Evolutionary conservation across 2,329 filamentous ascomycete genomes (phyloP).

Genomic region (Epichloe typhina): DNA sequence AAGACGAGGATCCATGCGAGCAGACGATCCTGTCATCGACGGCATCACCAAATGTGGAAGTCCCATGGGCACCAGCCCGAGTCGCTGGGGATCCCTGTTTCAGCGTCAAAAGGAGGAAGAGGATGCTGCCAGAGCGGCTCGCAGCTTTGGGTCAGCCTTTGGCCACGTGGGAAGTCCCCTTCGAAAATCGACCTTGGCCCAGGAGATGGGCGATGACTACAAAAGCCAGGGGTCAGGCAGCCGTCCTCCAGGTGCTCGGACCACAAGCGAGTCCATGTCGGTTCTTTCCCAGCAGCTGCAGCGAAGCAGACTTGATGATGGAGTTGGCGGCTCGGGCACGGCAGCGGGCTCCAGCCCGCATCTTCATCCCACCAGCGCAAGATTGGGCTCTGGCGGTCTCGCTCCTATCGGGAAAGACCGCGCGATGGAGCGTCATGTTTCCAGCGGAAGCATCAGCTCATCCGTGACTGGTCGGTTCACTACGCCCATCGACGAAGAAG

Average conservation of each 20-base stretch:
- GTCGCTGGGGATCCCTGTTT: slow-evolving; percentile 48
- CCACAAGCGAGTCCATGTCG: slow-evolving; percentile 39
- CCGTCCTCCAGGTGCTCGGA: slow-evolving; percentile 25
- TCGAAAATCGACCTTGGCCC: slow-evolving; percentile 47
- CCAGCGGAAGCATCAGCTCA: slow-evolving; percentile 44
- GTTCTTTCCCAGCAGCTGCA: slow-evolving; percentile 50
- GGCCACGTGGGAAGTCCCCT: slow-evolving; percentile 54
- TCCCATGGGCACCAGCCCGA: slow-evolving; percentile 44
- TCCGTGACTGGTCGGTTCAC: slow-evolving; percentile 43
- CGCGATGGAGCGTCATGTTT: slow-evolving; percentile 43
- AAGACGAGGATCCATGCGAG: slow-evolving; percentile 41
- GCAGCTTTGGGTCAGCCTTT: slow-evolving; percentile 38
- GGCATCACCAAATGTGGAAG: slow-evolving; percentile 47
- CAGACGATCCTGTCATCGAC: slow-evolving; percentile 35
- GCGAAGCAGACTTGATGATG: slow-evolving; percentile 40
- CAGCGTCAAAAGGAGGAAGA: slow-evolving; percentile 48
- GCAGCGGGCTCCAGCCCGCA: slow-evolving; percentile 31
- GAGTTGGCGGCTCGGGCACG: slow-evolving; percentile 10
- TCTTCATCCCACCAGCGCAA: slow-evolving; percentile 35
- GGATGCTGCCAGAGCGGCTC: slow-evolving; percentile 25
- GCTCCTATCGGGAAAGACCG: slow-evolving; percentile 29
- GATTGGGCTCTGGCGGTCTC: slow-evolving; percentile 25
- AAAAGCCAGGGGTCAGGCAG: slow-evolving; percentile 23
- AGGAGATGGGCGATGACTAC: slow-evolving; percentile 31
- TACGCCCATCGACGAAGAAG: slow-evolving; percentile 52